A percentile compares a stretch with the other conserved stretches of the same genome.
Conservation (phyloP, 345 rosid genomes). For the Laguncularia racemosa region DNA sequence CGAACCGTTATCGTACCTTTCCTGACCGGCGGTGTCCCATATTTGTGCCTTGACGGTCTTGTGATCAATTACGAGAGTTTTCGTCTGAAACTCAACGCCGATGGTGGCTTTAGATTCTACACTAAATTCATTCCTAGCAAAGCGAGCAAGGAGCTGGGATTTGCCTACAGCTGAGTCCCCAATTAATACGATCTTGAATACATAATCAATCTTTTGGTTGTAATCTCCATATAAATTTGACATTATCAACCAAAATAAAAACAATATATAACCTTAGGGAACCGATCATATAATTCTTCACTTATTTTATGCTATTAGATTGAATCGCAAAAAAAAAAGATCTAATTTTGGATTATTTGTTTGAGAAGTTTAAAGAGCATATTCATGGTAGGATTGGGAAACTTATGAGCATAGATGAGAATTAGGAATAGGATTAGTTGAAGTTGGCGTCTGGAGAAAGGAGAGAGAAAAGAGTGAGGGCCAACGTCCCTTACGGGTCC, state of each 20-base stretch:
- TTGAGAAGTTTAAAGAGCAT: no score
- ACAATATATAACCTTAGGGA: no score
- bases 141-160: conserved; percentile 71
- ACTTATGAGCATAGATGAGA: no score
- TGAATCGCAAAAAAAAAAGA: no score
- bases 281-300: no score
- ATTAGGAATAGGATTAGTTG: no score
- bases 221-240: conserved; percentile 70
- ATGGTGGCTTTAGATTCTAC: conserved; percentile 80
- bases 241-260: conserved; percentile 18
- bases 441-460: no score
- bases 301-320: no score
- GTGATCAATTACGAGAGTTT: conserved; percentile 64
- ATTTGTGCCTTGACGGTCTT: conserved; percentile 84
- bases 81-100: conserved; percentile 87
- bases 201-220: conserved; percentile 80
- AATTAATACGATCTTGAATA: conserved; percentile 72
- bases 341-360: no score
- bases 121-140: conserved; percentile 75
- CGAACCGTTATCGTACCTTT: conserved; percentile 31
- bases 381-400: no score
- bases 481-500: no score
- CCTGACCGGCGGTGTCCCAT: conserved; percentile 93
- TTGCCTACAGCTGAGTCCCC: conserved; percentile 87
- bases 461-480: no score